Evolutionary conservation across 768 basidiomycete genomes (phyloP).

Genomic region (Amanita rubescens): DNA sequence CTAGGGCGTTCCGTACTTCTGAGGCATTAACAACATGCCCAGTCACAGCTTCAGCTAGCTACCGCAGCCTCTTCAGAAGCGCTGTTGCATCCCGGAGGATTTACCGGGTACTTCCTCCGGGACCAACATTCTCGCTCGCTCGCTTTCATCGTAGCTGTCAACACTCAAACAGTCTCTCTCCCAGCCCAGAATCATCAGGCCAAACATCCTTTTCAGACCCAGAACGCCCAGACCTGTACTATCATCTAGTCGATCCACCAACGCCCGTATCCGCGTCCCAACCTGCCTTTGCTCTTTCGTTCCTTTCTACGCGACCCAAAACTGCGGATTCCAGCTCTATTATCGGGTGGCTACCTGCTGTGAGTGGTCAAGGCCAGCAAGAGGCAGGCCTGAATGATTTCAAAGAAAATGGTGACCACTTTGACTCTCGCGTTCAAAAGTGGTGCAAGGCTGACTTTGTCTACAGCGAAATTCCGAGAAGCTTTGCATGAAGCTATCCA

Average conservation of each 20-base stretch:
- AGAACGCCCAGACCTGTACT: conserved; percentile 58
- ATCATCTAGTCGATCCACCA: conserved; percentile 54
- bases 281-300: conserved; percentile 61
- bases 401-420: conserved; percentile 49
- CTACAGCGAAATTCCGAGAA: conserved; percentile 48
- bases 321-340: conserved; percentile 39
- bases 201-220: conserved; percentile 38
- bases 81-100: not conserved
- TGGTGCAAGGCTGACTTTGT: not conserved
- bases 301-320: conserved; percentile 41
- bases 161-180: not conserved
- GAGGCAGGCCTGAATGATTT: conserved; percentile 65
- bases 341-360: conserved; percentile 67
- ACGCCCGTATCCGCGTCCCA: conserved; percentile 34
- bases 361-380: conserved; percentile 12
- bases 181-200: not conserved
- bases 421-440: not conserved
- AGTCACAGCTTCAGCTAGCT: not conserved
- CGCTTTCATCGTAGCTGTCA: not conserved
- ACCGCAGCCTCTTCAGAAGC: not conserved
- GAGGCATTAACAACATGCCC: too few relatives aligned
- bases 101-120: not conserved
- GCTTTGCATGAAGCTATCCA: conserved; percentile 56
- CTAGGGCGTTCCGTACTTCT: too few relatives aligned
- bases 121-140: not conserved